phyloP scores from a whole-genome alignment of 768 basidiomycete species.

The Termitomyces sp. region DNA sequence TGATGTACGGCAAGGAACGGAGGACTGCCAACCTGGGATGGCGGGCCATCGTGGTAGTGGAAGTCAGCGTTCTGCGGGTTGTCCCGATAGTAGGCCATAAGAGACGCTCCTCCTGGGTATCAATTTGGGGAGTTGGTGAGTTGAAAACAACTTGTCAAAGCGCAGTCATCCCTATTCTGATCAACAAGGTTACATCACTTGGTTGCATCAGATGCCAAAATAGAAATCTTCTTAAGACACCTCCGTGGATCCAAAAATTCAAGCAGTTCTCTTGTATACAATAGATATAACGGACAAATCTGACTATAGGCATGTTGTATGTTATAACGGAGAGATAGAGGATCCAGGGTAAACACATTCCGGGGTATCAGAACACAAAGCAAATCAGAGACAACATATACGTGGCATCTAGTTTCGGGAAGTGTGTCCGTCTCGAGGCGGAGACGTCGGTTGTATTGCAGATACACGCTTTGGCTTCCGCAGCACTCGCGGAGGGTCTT shows the following conservation, averaged over 20 bases:
- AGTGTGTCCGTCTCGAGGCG: conserved; percentile 8
- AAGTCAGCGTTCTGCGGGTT: conserved; percentile 15
- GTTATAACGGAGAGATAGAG: conserved; percentile 1
- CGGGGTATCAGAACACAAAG: conserved; percentile 16
- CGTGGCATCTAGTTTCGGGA: conserved; percentile 4
- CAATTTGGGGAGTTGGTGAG: neutral
- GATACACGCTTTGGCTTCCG: conserved; percentile 50
- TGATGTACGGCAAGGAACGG: neutral
- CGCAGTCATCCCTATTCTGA: neutral
- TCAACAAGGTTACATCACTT: neutral
- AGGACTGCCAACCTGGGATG: conserved; percentile 10
- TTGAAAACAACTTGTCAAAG: neutral
- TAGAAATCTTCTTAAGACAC: neutral
- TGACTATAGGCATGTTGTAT: conserved; percentile 5
- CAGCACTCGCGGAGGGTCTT: conserved; percentile 39
- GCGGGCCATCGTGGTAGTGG: conserved; percentile 17
- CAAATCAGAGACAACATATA: neutral
- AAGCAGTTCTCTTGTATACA: neutral
- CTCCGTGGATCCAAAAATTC: no score
- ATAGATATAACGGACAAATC: conserved; percentile 7
- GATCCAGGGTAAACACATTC: conserved; percentile 18
- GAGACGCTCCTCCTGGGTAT: neutral
- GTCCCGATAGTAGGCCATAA: conserved; percentile 17
- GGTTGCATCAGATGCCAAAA: neutral
- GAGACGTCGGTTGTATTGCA: conserved; percentile 31